Base-by-base conservation (phyloP, 2,329 filamentous ascomycete species). In the Diaporthe sp. region DNA sequence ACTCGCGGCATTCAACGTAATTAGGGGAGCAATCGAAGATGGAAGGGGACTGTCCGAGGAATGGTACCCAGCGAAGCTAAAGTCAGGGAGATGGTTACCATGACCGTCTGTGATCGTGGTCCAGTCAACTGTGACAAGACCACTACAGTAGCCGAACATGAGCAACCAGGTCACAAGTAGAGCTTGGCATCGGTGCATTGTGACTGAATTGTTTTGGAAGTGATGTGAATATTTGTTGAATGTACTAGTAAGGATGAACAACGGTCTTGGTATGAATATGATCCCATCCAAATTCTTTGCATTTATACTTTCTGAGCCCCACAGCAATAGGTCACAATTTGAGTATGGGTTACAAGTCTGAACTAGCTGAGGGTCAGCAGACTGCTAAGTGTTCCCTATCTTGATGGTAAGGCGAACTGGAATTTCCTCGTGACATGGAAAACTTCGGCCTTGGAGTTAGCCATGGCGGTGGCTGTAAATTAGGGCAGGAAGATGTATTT, bases 51-150 rank as follows among this genome's bases (percentile, higher is more conserved):
- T 28, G 51, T 53, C 51, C n/a, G 55, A 58, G 31, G 55, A 34
- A 1, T 6, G 28, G 55, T 58, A 58, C 22, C 55, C 55, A 3
- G 55, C 55, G 55, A 58, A 58, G 55, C 55, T 58, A 9, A 58
- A 58, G 55, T 58, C 55, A 4, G 55, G 55, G 1, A 58, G 55
- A 22, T n/a, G 55, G 31, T 58, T 58, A 1, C 31, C 55, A 22
- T 58, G 55, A n/a, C 31, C 55, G 51, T 53, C 51, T 22, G 55
- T 58, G n/a, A 60, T 60, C 13, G 57, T 60, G 34, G 57, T 39
- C 57, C 34, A 60, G 22, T 60, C 57, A 39, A 60, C 34, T 39
- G 34, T 39, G 57, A 34, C 57, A n/a, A 60, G 57, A 3, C 22
- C 57, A 7, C 12, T 25, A 2, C 57, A n/a, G 57, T n/a, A 13